A percentile compares a stretch with the other conserved stretches of the same genome.
Conservation (phyloP, 805 yeast genomes). For the Candida khao-thaluensis region DNA sequence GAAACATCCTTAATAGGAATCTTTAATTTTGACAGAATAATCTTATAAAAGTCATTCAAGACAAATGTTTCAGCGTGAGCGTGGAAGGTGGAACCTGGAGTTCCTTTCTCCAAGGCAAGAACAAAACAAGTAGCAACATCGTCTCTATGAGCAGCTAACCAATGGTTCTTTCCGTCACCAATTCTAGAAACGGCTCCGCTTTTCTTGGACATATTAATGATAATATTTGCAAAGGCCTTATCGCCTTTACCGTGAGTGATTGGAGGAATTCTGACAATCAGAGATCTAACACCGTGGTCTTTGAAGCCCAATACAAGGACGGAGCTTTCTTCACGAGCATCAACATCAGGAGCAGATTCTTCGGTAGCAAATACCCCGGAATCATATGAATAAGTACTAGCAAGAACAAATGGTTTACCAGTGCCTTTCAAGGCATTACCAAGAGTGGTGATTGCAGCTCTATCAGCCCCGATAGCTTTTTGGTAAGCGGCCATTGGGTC, state of each 20-base stretch:
- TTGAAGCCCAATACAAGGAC: too few species aligned
- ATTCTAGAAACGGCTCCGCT: slow-evolving; percentile 28
- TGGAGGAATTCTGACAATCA: slow-evolving; percentile 28
- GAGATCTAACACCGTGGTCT: background rate
- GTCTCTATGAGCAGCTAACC: slow-evolving; percentile 31
- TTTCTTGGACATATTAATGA: slow-evolving; percentile 25
- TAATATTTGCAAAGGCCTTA: slow-evolving; percentile 6
- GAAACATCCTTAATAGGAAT: slow-evolving; percentile 17
- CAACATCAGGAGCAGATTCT: background rate
- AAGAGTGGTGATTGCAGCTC: slow-evolving; percentile 24
- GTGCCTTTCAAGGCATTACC: slow-evolving; percentile 27
- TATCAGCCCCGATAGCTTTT: slow-evolving; percentile 18
- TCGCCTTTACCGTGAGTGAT: slow-evolving; percentile 23
- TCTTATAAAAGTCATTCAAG: slow-evolving; percentile 2
- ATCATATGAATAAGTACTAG: slow-evolving; percentile 1
- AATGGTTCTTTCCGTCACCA: slow-evolving; percentile 22
- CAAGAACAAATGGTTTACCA: slow-evolving; percentile 22
- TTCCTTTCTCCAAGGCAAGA: slow-evolving; percentile 13
- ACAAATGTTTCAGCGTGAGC: slow-evolving; percentile 18
- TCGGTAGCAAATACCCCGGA: background rate
- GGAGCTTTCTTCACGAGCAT: slow-evolving; percentile 4
- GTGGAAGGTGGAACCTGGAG: slow-evolving; percentile 12
- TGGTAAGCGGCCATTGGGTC: slow-evolving; percentile 20
- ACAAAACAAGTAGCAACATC: background rate
- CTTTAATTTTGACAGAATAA: too few species aligned